Conservation (phyloP, 768 basidiomycete species). For the Leccinum sublutescens region DNA sequence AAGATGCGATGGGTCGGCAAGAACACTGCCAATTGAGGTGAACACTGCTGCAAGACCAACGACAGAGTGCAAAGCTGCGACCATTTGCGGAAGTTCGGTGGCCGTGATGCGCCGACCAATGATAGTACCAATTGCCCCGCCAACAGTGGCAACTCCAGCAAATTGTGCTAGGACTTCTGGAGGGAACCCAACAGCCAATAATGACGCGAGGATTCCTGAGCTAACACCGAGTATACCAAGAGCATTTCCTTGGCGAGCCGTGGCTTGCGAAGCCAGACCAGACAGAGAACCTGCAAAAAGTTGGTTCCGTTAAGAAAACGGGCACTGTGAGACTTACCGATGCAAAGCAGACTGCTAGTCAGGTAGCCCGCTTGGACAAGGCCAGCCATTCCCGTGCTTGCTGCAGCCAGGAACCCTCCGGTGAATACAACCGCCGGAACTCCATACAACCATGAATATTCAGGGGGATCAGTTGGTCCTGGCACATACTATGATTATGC, state of each 20-base stretch:
- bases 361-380: conserved; percentile 88
- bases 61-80: conserved; percentile 80
- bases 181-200: conserved; percentile 81
- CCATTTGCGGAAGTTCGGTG: conserved; percentile 85
- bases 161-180: conserved; percentile 75
- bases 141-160: conserved; percentile 71
- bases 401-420: conserved; percentile 78
- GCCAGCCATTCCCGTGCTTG: conserved; percentile 81
- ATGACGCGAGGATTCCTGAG: conserved; percentile 76
- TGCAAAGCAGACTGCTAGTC: conserved; percentile 83
- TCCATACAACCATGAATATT: conserved; percentile 81
- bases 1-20: conserved; percentile 66
- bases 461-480: conserved; percentile 84
- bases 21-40: conserved; percentile 80
- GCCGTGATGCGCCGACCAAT: conserved; percentile 83
- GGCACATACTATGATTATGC: conserved; percentile 13
- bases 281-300: conserved; percentile 63
- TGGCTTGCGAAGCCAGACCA: conserved; percentile 73
- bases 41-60: conserved; percentile 89
- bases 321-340: conserved; percentile 45
- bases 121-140: conserved; percentile 64
- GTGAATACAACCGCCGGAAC: conserved; percentile 80
- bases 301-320: not conserved
- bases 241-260: conserved; percentile 84
- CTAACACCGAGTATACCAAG: conserved; percentile 86